Conservation (phyloP, 2,329 filamentous ascomycete genomes). For the Calycina marina region DNA sequence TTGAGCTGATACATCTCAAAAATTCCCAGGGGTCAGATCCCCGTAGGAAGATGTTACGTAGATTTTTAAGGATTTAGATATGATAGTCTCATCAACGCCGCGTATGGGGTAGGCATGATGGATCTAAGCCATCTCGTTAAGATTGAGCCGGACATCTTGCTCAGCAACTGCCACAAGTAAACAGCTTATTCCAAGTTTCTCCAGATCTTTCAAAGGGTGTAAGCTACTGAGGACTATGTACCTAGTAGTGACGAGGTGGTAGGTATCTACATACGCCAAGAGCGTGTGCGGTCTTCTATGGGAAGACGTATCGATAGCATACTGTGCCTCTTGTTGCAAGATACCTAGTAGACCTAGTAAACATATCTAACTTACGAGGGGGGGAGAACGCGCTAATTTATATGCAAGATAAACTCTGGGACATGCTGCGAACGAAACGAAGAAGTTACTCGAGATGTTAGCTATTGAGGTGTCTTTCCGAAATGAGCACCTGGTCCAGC, state of each 20-base stretch:
- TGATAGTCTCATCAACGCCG: constrained; percentile 72
- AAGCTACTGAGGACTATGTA: constrained; percentile 2
- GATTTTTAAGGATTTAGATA: constrained; percentile 47
- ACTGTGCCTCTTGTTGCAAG: too few species aligned
- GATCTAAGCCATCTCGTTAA: constrained; percentile 48
- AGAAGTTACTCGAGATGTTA: too few species aligned
- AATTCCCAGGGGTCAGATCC: constrained; percentile 61
- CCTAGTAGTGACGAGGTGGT: background rate
- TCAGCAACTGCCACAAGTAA: constrained; percentile 87
- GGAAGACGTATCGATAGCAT: too few species aligned
- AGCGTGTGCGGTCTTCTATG: constrained; percentile 70
- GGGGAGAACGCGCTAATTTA: too few species aligned
- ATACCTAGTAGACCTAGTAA: too few species aligned
- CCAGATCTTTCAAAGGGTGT: background rate
- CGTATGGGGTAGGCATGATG: constrained; percentile 67
- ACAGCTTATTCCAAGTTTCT: constrained; percentile 19
- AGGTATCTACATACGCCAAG: constrained; percentile 68
- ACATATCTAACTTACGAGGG: too few species aligned
- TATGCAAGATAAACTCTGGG: too few species aligned
- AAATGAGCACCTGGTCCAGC: constrained; percentile 63
- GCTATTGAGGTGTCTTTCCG: too few species aligned
- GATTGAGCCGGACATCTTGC: constrained; percentile 71
- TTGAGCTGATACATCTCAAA: constrained; percentile 72
- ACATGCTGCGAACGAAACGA: too few species aligned
- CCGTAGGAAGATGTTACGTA: constrained; percentile 56